A percentile compares a stretch with the other conserved stretches of the same genome.
phyloP scores from a whole-genome alignment of 305 asterid species.

The Fraxinus angustifolia region DNA sequence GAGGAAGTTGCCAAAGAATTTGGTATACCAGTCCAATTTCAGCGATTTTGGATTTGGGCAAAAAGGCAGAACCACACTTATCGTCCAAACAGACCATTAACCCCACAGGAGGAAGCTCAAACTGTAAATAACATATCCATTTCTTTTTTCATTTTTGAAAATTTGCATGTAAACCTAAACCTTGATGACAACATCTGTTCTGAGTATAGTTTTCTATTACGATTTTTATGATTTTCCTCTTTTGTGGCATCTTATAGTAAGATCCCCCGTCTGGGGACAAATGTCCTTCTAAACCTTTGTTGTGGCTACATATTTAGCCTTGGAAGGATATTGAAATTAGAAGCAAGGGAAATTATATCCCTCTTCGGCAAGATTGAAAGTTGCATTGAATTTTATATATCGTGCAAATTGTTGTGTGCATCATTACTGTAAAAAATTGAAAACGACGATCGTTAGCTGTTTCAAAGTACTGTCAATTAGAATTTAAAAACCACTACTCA shows the following conservation, averaged over 20 bases:
- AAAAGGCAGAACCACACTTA: conserved; percentile 77
- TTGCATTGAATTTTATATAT: background rate
- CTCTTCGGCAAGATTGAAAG: background rate
- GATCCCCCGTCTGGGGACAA: background rate
- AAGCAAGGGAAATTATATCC: background rate
- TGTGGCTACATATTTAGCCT: background rate
- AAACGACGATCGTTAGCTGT: background rate
- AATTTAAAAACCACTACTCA: background rate
- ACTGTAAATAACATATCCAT: conserved; percentile 36
- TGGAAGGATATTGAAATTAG: background rate
- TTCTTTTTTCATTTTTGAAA: background rate
- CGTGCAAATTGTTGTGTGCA: background rate
- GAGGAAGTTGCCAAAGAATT: conserved; percentile 73
- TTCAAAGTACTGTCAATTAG: background rate
- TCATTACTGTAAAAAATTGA: background rate
- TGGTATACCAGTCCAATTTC: conserved; percentile 70
- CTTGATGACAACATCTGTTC: background rate
- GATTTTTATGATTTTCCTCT: background rate
- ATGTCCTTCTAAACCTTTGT: background rate
- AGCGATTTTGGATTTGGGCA: conserved; percentile 86
- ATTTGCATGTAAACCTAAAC: background rate
- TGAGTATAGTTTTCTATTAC: background rate
- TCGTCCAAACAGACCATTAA: conserved; percentile 74
- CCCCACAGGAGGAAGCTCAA: conserved; percentile 69
- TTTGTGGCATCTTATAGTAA: background rate